These are phyloP conservation scores for Aspergillus steynii DNA, from an alignment of 495 filamentous ascomycete species.

Conservation along the genomic window DNA sequence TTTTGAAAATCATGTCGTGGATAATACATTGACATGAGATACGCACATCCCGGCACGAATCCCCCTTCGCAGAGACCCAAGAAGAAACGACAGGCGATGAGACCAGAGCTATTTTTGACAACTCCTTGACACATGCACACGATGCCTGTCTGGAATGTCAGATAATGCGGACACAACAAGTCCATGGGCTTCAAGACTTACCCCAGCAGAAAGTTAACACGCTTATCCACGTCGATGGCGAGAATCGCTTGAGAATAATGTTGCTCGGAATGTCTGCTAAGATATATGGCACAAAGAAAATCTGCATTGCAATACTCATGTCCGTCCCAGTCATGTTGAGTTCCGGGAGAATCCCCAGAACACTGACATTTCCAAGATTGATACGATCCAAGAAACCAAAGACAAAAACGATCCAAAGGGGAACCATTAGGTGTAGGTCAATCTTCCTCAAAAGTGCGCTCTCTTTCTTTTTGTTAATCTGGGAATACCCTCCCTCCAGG, in stretches of 20 bases:
- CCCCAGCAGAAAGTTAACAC: conserved; percentile 52
- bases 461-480: conserved; percentile 3
- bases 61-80: conserved; percentile 57
- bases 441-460: conserved; percentile 7
- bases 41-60: conserved; percentile 52
- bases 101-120: conserved; percentile 42
- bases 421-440: conserved; percentile 21
- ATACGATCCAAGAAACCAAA: conserved; percentile 36
- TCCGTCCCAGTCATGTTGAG: conserved; percentile 35
- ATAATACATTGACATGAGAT: conserved; percentile 55
- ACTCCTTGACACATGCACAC: conserved; percentile 41
- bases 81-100: conserved; percentile 52
- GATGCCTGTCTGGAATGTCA: conserved; percentile 24
- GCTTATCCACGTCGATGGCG: conserved; percentile 55
- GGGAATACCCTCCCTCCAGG: not conserved
- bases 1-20: conserved; percentile 52
- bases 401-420: conserved; percentile 21
- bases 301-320: conserved; percentile 54
- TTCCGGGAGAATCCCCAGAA: conserved; percentile 51
- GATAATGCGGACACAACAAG: not conserved
- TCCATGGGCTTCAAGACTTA: conserved; percentile 31
- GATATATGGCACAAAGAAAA: conserved; percentile 65
- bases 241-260: conserved; percentile 61
- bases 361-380: conserved; percentile 56
- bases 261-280: conserved; percentile 64